These are phyloP conservation scores for Xylaria polymorpha DNA, from an alignment of 2,329 filamentous ascomycete genomes.

Conservation along the genomic window DNA sequence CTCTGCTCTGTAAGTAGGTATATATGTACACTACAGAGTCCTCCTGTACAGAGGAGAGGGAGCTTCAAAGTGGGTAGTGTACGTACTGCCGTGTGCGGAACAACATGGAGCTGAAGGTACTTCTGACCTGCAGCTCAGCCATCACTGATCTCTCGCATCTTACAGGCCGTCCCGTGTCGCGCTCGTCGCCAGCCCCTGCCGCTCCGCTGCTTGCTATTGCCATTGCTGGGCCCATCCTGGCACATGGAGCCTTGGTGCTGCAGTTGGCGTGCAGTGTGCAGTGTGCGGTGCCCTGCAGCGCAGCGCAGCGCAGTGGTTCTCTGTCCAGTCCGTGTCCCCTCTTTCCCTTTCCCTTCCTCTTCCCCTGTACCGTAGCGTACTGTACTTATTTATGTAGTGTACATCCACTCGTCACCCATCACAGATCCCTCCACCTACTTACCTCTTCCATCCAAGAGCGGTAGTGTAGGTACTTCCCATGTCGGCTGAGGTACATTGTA, in stretches of 20 bases:
- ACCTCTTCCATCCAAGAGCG: constrained; percentile 12
- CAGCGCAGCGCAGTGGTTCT: constrained; percentile 34
- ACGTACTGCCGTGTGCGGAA: constrained; percentile 1
- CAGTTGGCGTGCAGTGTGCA: constrained; percentile 35
- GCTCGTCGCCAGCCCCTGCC: constrained; percentile 37
- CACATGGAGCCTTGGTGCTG: constrained; percentile 34
- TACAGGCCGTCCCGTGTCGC: constrained; percentile 42
- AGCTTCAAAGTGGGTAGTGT: too few relatives aligned
- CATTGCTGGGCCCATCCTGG: constrained; percentile 39
- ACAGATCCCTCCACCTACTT: constrained; percentile 15
- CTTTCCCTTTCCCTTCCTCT: neutral
- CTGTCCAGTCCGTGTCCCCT: constrained; percentile 19
- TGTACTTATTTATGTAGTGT: constrained; percentile 17
- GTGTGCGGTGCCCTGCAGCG: constrained; percentile 23
- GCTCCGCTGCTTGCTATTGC: constrained; percentile 21
- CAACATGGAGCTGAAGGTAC: constrained; percentile 35
- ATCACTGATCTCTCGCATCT: constrained; percentile 39
- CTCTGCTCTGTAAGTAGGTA: neutral
- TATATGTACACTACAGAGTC: too few relatives aligned
- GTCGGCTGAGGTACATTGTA: constrained; percentile 37
- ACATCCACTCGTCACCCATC: constrained; percentile 14
- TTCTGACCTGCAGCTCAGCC: constrained; percentile 41
- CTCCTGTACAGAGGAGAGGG: too few relatives aligned
- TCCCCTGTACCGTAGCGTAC: constrained; percentile 20
- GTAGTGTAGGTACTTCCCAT: constrained; percentile 23